Conservation (phyloP, 345 rosid species). For the Hypericum androsaemum region DNA sequence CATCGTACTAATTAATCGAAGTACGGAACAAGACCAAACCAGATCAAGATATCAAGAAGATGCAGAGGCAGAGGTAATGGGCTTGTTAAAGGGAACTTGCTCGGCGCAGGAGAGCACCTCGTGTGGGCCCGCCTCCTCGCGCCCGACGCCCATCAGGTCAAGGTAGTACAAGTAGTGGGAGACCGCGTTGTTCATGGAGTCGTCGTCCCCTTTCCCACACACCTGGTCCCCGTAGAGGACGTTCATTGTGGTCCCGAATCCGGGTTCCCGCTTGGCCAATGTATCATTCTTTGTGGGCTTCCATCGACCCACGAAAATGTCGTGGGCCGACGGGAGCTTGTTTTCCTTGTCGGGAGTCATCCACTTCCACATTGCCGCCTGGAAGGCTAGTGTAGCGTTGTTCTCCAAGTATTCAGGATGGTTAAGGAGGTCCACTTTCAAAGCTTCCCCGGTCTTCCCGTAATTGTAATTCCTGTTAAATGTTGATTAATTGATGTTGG, state of each 20-base stretch:
- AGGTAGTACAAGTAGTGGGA: constrained; percentile 36
- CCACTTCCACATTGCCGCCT: constrained; percentile 76
- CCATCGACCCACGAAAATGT: constrained; percentile 59
- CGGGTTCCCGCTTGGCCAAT: constrained; percentile 49
- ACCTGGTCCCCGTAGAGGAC: constrained; percentile 51
- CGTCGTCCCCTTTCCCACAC: constrained; percentile 30
- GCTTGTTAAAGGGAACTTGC: constrained; percentile 46
- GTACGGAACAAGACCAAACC: too few species aligned
- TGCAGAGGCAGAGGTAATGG: constrained; percentile 25
- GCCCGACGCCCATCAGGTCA: constrained; percentile 72
- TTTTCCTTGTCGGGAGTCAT: constrained; percentile 57
- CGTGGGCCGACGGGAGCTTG: constrained; percentile 63
- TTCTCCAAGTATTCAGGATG: constrained; percentile 73
- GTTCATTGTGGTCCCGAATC: constrained; percentile 69
- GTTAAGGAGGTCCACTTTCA: constrained; percentile 52
- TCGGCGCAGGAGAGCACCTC: constrained; percentile 65
- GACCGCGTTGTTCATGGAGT: constrained; percentile 4
- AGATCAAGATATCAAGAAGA: constrained; percentile 14
- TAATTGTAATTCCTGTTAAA: constrained; percentile 64
- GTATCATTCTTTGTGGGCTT: constrained; percentile 81
- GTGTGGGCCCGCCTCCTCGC: constrained; percentile 85
- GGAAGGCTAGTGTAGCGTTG: constrained; percentile 76
- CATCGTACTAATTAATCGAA: too few species aligned
- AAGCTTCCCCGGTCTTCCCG: constrained; percentile 53
- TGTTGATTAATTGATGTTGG: too few species aligned